Evolutionary conservation across 139 green algal genomes (phyloP), one percentile per base, ranked within the genome.

Genomic region (Edaphochlamys debaryana): DNA sequence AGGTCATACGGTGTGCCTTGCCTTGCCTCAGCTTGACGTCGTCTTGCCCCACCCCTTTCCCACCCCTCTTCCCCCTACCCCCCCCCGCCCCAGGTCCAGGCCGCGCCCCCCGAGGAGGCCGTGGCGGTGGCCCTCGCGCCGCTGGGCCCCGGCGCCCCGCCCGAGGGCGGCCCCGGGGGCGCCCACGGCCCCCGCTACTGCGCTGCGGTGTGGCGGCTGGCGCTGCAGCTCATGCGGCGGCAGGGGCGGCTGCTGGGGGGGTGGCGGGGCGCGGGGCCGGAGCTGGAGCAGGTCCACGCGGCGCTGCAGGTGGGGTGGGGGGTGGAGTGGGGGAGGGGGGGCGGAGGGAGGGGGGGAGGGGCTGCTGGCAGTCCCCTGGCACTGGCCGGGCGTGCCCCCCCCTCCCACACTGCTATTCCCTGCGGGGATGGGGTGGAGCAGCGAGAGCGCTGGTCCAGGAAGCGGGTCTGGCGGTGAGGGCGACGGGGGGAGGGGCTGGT

Each of bases 181-280:
- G n/a, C n/a, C n/a, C n/a, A 45, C 40, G 58, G 56, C 56, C 75
- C 75, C 11, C 60, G 75, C 38, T 71, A 50, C 60, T 81, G 58
- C 30, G 37, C 8, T 19, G 75, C 75, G 0, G 75, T 81, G n/a
- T 81, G 75, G 75, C 75, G 75, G 60, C 42, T 81, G 75, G 75
- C 71, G 60, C 29, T 71, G 62, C 75, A 81, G 75, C 58, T 81
- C 11, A 71, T 81, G 75, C 75, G 75, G 19, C 58, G 75, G 7
- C 41, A 81, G 19, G 1, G 20, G 60, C 41, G 27, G 40, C 40
- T 72, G 60, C 40, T 71, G 60, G 75, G 30, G 40, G 29, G n/a
- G 11, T 71, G 60, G 75, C 13, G 60, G 60, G 40, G 3, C 19
- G 38, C 75, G 0, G 23, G 58, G 15, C 8, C 73, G 19, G 62